phyloP scores from a whole-genome alignment of 1,284 basidiomycete species.

The Lentinula novae-zelandiae region DNA sequence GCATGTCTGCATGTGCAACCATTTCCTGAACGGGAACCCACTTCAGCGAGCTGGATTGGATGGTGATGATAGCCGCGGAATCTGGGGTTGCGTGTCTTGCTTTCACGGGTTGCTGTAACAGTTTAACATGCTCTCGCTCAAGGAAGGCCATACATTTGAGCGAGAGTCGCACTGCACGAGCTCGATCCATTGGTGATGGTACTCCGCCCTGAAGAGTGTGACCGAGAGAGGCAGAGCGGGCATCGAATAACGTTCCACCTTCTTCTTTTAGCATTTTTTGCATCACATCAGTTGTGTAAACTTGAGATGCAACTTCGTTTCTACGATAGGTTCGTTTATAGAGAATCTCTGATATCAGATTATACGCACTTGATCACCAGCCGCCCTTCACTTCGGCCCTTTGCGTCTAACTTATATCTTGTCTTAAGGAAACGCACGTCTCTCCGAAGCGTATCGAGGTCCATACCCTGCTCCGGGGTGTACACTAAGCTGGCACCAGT shows the following conservation, averaged over 20 bases:
- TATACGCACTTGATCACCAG: conserved; percentile 78
- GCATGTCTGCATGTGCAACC: conserved; percentile 85
- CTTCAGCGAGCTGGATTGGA: conserved; percentile 76
- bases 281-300: conserved; percentile 91
- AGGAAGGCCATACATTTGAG: conserved; percentile 94
- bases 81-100: conserved; percentile 52
- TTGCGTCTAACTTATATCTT: conserved; percentile 82
- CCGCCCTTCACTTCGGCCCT: conserved; percentile 90
- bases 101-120: conserved; percentile 44
- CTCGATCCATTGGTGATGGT: conserved; percentile 92
- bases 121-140: conserved; percentile 68
- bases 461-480: conserved; percentile 90
- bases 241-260: conserved; percentile 88
- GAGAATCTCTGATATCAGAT: background rate
- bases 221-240: conserved; percentile 89
- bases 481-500: conserved; percentile 92
- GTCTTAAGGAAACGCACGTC: conserved; percentile 91
- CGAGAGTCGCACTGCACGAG: conserved; percentile 86
- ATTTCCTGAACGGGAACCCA: conserved; percentile 87
- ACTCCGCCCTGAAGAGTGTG: conserved; percentile 96
- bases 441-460: conserved; percentile 73
- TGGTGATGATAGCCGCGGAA: conserved; percentile 88
- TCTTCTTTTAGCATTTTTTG: conserved; percentile 96
- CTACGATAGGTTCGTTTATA: conserved; percentile 34
- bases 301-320: conserved; percentile 82